Evolutionary conservation across 768 basidiomycete genomes (phyloP), one percentile per base, ranked within the genome.

Genomic region (Cubamyces lactineus): DNA sequence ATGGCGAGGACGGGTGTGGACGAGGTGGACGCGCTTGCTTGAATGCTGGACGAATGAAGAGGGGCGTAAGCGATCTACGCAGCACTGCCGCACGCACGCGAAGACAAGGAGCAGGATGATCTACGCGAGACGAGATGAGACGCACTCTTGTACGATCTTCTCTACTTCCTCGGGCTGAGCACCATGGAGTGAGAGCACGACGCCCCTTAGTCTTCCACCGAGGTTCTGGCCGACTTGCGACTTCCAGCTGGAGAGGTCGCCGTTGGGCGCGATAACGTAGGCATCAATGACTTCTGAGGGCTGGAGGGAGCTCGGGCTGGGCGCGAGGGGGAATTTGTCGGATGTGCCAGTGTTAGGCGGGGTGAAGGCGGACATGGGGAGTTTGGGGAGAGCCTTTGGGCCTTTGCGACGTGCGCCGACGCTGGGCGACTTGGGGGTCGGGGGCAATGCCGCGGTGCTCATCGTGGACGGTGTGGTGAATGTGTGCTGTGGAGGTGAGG

Each of bases 331-430:
- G 70, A 91, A 92, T 0, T 76, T 76, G 47, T 91, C 90, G 19
- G 81, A 81, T 0, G 84, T 82, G 54, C 86, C 86, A 4, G 87
- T 79, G 74, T 82, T 88, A 24, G 89, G 88, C 0, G 89, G 85
- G 26, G 80, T 83, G 72, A 94, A 94, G 0, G 86, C 92, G 12
- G 91, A 91, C 24, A 86, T 72, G 0, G 91, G 91, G 13, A 94
- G 84, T 48, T 80, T 82, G 8, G 92, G 92, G 5, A 86, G 83
- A 21, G 83, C 77, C 71, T 85, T 90, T 28, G 80, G 80, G 24
- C 81, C 84, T 71, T 83, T 91, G 69, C 87, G 86, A 65, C 86
- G 83, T 13, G 74, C 67, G 16, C 75, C 74, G 57, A 81, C 74
- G 45, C 79, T 76, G 28, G 81, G 82, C 13, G 82, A 80, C 17